Evolutionary conservation across 257 asterid species (phyloP).

Genomic region (Salvia miltiorrhiza): DNA sequence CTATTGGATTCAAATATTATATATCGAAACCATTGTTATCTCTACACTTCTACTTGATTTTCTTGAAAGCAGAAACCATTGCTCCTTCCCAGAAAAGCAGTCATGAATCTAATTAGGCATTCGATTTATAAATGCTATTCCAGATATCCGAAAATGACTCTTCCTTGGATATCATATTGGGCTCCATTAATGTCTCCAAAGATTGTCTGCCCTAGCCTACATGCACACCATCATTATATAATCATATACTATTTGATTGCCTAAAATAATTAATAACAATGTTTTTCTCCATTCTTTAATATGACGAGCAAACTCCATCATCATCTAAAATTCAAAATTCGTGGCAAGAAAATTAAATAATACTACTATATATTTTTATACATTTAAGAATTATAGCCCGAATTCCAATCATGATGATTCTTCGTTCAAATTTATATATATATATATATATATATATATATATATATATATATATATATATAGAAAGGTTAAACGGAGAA

Average conservation of each 20-base stretch:
- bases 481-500: too few species aligned
- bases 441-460: too few species aligned
- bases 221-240: background rate
- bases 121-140: conserved; percentile 23
- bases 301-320: background rate
- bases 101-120: conserved; percentile 15
- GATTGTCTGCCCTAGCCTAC: too few species aligned
- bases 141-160: conserved; percentile 25
- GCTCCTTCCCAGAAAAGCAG: conserved; percentile 37
- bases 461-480: too few species aligned
- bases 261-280: background rate
- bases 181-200: conserved; percentile 9
- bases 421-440: too few species aligned
- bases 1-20: too few species aligned
- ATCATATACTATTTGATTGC: background rate
- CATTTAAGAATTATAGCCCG: too few species aligned
- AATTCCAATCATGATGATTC: too few species aligned
- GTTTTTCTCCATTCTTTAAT: background rate
- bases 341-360: too few species aligned
- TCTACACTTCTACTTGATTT: background rate
- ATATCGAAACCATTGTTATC: too few species aligned
- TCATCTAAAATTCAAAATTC: background rate
- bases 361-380: background rate
- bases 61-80: conserved; percentile 41
- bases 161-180: conserved; percentile 29